Conservation (phyloP, 176 grass and related monocot genomes). For the Hyparrhenia diplandra region DNA sequence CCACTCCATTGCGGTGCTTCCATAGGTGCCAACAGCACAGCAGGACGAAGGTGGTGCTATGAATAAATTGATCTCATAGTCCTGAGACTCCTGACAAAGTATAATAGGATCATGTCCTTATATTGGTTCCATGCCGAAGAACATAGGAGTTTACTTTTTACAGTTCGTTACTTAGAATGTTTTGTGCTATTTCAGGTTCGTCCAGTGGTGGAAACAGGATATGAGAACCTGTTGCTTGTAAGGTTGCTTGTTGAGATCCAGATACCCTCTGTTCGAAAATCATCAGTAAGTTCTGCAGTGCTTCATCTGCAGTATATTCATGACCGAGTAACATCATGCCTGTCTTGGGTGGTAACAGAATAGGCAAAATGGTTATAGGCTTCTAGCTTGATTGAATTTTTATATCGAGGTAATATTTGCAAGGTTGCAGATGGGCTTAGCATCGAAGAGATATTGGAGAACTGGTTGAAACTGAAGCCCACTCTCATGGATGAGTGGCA, state of each 20-base stretch:
- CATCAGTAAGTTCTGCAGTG: conserved; percentile 53
- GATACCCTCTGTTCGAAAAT: conserved; percentile 57
- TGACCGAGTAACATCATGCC: not conserved
- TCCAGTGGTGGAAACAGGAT: conserved; percentile 91
- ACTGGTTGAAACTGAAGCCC: conserved; percentile 76
- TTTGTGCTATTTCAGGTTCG: conserved; percentile 57
- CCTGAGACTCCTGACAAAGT: not conserved
- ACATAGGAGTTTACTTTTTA: not conserved
- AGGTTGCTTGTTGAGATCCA: conserved; percentile 78
- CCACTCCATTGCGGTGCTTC: too few relatives aligned
- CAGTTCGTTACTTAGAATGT: conserved; percentile 3
- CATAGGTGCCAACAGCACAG: too few relatives aligned
- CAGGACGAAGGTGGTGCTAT: too few relatives aligned
- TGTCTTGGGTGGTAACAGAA: not conserved
- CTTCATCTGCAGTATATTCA: not conserved
- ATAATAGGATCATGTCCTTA: not conserved
- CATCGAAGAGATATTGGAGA: conserved; percentile 66
- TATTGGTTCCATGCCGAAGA: not conserved
- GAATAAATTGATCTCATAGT: not conserved
- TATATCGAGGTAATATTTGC: conserved; percentile 30
- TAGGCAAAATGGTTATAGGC: conserved; percentile 12
- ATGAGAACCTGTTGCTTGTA: conserved; percentile 94
- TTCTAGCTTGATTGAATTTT: conserved; percentile 32
- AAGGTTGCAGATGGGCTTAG: conserved; percentile 90
- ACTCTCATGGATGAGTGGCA: conserved; percentile 71